These are phyloP conservation scores for Xylariales sp. DNA, from an alignment of 2,329 filamentous ascomycete species.

Conservation along the genomic window DNA sequence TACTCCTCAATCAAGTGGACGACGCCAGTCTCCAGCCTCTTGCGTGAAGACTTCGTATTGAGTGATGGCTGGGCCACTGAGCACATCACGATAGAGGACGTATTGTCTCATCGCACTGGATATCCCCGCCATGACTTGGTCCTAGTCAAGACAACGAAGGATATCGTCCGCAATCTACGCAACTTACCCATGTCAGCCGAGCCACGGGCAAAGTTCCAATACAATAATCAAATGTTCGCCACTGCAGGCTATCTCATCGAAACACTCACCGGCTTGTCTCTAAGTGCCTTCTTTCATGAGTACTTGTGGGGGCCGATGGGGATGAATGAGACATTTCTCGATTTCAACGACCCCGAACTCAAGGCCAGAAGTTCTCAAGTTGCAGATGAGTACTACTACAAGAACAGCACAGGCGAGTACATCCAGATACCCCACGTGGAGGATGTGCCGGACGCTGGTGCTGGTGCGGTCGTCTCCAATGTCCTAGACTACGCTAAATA, in stretches of 20 bases:
- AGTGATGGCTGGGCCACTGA: constrained; percentile 39
- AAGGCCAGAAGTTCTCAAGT: constrained; percentile 23
- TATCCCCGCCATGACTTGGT: constrained; percentile 37
- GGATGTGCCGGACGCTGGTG: constrained; percentile 31
- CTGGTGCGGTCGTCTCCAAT: constrained; percentile 37
- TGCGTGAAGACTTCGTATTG: constrained; percentile 49
- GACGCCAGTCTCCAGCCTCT: constrained; percentile 39
- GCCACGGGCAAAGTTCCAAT: constrained; percentile 33
- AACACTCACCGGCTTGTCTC: constrained; percentile 29
- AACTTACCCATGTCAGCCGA: constrained; percentile 33
- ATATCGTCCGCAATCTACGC: constrained; percentile 38
- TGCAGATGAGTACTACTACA: constrained; percentile 38
- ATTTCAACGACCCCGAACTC: constrained; percentile 19
- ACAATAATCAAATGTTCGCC: constrained; percentile 48
- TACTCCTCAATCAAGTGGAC: constrained; percentile 39
- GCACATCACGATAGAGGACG: constrained; percentile 50
- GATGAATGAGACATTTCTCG: constrained; percentile 39
- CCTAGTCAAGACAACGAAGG: constrained; percentile 25
- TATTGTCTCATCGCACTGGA: constrained; percentile 48
- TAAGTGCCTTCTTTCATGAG: constrained; percentile 36
- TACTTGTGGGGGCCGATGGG: constrained; percentile 40
- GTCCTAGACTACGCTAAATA: constrained; percentile 34
- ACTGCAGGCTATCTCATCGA: constrained; percentile 42
- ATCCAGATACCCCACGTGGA: constrained; percentile 22
- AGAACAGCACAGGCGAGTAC: constrained; percentile 21